Evolutionary conservation across 1,284 basidiomycete genomes (phyloP).

Genomic region (Cryptococcus neoformans): DNA sequence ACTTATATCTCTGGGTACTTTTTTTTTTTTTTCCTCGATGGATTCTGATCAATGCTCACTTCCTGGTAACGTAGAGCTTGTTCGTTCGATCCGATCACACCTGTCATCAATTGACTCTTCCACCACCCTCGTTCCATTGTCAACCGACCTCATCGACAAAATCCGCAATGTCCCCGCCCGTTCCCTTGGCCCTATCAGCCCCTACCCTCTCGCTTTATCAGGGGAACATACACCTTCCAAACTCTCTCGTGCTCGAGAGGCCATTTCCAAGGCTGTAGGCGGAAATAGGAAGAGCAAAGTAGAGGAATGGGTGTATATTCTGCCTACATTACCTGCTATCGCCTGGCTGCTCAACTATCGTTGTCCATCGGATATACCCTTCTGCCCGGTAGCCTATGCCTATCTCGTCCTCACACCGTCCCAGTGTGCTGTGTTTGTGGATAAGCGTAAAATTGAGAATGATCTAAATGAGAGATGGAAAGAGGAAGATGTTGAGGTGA

Average conservation of each 20-base stretch:
- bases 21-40: neutral
- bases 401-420: constrained; percentile 71
- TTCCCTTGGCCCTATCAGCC: constrained; percentile 65
- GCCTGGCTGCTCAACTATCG: constrained; percentile 81
- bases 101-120: constrained; percentile 54
- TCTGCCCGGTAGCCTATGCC: constrained; percentile 80
- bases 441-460: constrained; percentile 37
- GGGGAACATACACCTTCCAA: constrained; percentile 53
- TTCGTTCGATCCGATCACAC: constrained; percentile 18
- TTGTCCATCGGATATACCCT: constrained; percentile 70
- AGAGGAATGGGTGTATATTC: constrained; percentile 41
- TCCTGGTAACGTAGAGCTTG: constrained; percentile 10
- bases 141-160: constrained; percentile 77
- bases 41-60: neutral
- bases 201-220: constrained; percentile 70
- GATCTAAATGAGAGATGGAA: constrained; percentile 33
- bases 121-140: constrained; percentile 59
- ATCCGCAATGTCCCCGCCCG: constrained; percentile 71
- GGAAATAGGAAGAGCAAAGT: constrained; percentile 1
- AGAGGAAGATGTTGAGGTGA: constrained; percentile 58
- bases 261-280: constrained; percentile 37
- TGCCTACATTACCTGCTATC: constrained; percentile 52
- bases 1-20: constrained; percentile 64
- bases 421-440: constrained; percentile 39
- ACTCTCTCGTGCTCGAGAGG: constrained; percentile 28